Conservation (phyloP, 805 yeast genomes). For the Candida schatavii region DNA sequence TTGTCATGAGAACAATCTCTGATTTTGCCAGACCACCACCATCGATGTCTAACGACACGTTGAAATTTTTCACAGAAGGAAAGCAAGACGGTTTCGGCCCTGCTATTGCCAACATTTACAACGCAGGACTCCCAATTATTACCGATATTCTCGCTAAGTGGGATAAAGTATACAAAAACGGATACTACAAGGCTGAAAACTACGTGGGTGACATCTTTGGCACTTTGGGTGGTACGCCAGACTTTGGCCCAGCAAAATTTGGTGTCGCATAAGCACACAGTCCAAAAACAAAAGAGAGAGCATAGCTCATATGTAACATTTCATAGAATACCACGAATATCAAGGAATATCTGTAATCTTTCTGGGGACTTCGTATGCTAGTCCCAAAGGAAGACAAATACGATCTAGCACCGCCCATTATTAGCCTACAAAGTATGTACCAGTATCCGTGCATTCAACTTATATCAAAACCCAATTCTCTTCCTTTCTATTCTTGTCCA, state of each 20-base stretch:
- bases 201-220: constrained; percentile 62
- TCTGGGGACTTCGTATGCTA: too few relatives aligned
- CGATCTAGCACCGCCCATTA: too few relatives aligned
- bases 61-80: constrained; percentile 48
- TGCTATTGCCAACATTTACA: constrained; percentile 49
- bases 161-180: constrained; percentile 30
- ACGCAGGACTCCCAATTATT: constrained; percentile 54
- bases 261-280: constrained; percentile 21
- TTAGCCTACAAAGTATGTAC: too few relatives aligned
- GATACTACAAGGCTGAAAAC: constrained; percentile 43
- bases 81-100: constrained; percentile 51
- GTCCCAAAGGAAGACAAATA: too few relatives aligned
- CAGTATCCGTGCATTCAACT: background rate
- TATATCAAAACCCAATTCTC: constrained; percentile 1
- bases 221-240: constrained; percentile 46
- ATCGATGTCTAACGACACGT: constrained; percentile 39
- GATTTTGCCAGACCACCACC: constrained; percentile 58
- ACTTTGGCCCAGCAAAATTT: constrained; percentile 32
- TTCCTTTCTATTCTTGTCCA: constrained; percentile 30
- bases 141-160: constrained; percentile 52
- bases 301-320: too few relatives aligned
- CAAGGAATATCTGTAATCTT: too few relatives aligned
- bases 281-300: too few relatives aligned
- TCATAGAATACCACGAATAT: too few relatives aligned
- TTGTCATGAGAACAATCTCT: constrained; percentile 58